phyloP scores from a whole-genome alignment of 306 rosid species.

The Cucurbita moschata region DNA sequence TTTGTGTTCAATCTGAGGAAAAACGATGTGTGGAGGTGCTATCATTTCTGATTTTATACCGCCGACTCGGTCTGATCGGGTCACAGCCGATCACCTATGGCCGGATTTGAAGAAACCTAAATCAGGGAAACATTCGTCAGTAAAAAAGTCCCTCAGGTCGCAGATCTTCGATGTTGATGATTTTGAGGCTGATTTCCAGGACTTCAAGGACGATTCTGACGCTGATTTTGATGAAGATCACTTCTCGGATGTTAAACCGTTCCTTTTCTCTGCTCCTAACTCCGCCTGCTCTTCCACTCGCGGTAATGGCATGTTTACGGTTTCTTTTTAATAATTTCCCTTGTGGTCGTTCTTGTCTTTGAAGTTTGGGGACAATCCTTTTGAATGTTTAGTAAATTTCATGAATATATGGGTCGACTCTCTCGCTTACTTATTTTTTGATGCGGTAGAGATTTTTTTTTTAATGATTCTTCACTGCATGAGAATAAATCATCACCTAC shows the following conservation, averaged over 20 bases:
- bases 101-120: conserved; percentile 41
- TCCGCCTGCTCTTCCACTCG: conserved; percentile 21
- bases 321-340: not conserved
- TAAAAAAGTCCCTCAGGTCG: conserved; percentile 23
- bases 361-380: not conserved
- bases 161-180: conserved; percentile 34
- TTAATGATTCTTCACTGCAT: not conserved
- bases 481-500: not conserved
- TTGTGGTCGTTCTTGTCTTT: not conserved
- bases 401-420: not conserved
- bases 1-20: not conserved
- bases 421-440: not conserved
- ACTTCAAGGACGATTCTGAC: conserved; percentile 78
- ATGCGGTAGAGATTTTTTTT: not conserved
- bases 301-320: conserved; percentile 15
- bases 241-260: conserved; percentile 32
- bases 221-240: conserved; percentile 42
- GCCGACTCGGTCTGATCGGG: conserved; percentile 23
- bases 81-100: conserved; percentile 59
- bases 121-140: conserved; percentile 16
- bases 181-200: conserved; percentile 76
- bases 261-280: conserved; percentile 22
- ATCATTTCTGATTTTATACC: conserved; percentile 83
- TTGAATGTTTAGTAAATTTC: not conserved
- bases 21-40: conserved; percentile 94